phyloP scores from a whole-genome alignment of 2,329 filamentous ascomycete genomes.

The Plectosphaerella sp. region DNA sequence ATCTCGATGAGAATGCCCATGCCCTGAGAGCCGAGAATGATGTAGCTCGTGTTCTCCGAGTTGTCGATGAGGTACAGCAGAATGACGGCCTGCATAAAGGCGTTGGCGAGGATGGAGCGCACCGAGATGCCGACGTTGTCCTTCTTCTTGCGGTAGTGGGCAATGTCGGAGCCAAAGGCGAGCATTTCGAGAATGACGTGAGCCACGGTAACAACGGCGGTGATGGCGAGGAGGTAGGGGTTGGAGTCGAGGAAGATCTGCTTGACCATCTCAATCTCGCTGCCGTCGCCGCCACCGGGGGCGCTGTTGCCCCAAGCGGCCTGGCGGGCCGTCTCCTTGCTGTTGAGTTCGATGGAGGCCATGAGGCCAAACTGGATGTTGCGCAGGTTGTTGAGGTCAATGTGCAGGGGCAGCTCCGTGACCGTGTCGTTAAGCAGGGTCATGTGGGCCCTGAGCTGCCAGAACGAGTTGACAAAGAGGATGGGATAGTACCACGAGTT shows the following conservation, averaged over 20 bases:
- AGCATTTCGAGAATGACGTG: constrained; percentile 95
- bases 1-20: constrained; percentile 67
- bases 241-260: constrained; percentile 93
- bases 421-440: constrained; percentile 86
- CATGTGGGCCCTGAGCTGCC: constrained; percentile 93
- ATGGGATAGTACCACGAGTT: constrained; percentile 93
- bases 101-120: constrained; percentile 91
- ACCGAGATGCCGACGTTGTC: constrained; percentile 96
- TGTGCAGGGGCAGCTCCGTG: constrained; percentile 72
- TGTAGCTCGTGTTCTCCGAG: constrained; percentile 96
- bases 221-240: constrained; percentile 81
- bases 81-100: constrained; percentile 95
- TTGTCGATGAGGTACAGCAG: constrained; percentile 97
- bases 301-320: constrained; percentile 69
- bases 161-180: constrained; percentile 95
- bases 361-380: constrained; percentile 90
- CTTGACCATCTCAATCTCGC: constrained; percentile 96
- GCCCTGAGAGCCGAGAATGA: constrained; percentile 93
- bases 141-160: constrained; percentile 99
- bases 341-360: constrained; percentile 78
- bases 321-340: constrained; percentile 76
- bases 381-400: constrained; percentile 75
- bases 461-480: constrained; percentile 92
- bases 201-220: constrained; percentile 76
- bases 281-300: constrained; percentile 79